These are phyloP conservation scores for Candida sithepensis DNA, from an alignment of 805 yeast genomes.

Conservation along the genomic window DNA sequence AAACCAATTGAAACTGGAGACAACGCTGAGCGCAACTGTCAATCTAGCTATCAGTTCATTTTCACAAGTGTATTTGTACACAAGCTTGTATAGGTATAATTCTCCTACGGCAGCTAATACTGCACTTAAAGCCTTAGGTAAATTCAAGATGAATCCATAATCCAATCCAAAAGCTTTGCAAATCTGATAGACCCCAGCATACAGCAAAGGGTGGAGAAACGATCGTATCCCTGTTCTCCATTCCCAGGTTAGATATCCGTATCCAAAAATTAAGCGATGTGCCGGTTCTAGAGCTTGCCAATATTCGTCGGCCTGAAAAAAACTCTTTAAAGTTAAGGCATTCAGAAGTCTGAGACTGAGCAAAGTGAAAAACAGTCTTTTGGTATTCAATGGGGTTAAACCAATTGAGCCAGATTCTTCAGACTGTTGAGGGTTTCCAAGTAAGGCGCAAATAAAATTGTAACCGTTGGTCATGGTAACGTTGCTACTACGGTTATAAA, in stretches of 20 bases:
- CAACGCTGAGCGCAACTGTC: constrained; percentile 48
- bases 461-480: background rate
- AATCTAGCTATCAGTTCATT: constrained; percentile 11
- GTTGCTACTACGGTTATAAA: no score
- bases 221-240: constrained; percentile 78
- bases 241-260: constrained; percentile 92
- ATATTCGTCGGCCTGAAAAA: constrained; percentile 94
- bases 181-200: constrained; percentile 42
- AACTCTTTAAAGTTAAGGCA: constrained; percentile 63
- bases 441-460: no score
- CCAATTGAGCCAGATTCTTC: no score
- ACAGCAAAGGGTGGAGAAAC: constrained; percentile 73
- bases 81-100: constrained; percentile 47
- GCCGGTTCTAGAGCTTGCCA: constrained; percentile 95
- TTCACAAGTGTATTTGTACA: constrained; percentile 27
- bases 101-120: constrained; percentile 72
- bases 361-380: constrained; percentile 15
- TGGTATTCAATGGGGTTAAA: background rate
- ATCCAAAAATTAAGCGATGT: constrained; percentile 66
- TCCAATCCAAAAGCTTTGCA: constrained; percentile 33
- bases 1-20: constrained; percentile 80
- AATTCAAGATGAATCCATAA: constrained; percentile 38
- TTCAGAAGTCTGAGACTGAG: constrained; percentile 53
- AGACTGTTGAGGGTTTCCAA: no score
- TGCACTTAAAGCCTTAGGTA: constrained; percentile 72